Base-by-base conservation (phyloP, 257 asterid genomes). In the Fraxinus pennsylvanica region DNA sequence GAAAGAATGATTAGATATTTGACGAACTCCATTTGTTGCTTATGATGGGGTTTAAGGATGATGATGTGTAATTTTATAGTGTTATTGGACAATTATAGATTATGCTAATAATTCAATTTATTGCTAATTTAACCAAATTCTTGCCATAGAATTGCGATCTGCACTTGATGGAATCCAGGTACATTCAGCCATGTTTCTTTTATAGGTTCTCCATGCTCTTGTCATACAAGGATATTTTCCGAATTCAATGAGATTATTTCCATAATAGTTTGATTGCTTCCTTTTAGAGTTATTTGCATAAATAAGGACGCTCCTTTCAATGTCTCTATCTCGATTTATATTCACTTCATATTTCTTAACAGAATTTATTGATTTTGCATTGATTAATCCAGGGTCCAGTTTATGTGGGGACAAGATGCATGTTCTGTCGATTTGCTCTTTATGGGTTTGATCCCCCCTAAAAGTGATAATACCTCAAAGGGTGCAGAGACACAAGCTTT, bases 101-200 rank as follows among this genome's bases (percentile, higher is more conserved):
- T 32, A 32, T 32, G 5, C 1, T 32, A 32, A 32, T 32, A 32
- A 32, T 32, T 32, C 35, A 32, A 32, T 32, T 32, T 32, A 3
- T 32, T 32, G 5, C 35, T 32, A 32, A 32, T 32, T 32, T 32
- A 32, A 32, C 35, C 35, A 32, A 32, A 32, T 32, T 32, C 35
- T 32, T 30, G 33, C 33, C 33, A 30, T 38, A 38, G 27, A 25
- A 25, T 25, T 25, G 27, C 27, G 27, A 25, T 25, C 27, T 38
- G 94, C 94, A 1, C 87, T 90, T 0, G 94, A 90, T 32, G 94
- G 94, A 41, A 77, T 90, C 30, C 93, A 87, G 86, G 89, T 86
- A 83, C 15, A 35, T 14, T 15, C 27, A 17, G 12, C 21, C 9
- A 36, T 17, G 19, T 35, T 35, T 4, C 43, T 68, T 68, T 7